Conservation (phyloP, 2,329 filamentous ascomycete genomes). For the Pseudocercospora macadamiae region DNA sequence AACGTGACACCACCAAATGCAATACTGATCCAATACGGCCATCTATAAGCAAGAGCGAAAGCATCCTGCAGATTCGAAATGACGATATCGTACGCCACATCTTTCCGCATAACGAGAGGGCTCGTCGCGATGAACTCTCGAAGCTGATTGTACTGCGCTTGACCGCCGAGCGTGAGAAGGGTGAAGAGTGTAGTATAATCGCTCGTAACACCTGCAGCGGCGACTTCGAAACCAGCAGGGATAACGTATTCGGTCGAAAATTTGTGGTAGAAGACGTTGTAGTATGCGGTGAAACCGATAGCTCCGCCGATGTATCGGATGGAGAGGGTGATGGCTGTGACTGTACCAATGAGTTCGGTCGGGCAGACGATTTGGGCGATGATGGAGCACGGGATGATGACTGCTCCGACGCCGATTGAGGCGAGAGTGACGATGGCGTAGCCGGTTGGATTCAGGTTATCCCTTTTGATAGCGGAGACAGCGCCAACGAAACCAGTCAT, state of each 20-base stretch:
- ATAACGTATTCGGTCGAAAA: constrained; percentile 24
- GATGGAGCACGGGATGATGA: constrained; percentile 68
- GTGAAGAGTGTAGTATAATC: constrained; percentile 23
- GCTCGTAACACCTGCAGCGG: constrained; percentile 21
- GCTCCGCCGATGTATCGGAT: constrained; percentile 69
- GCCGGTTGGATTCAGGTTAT: constrained; percentile 31
- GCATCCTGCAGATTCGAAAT: constrained; percentile 31
- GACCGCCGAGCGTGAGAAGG: constrained; percentile 26
- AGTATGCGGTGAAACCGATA: constrained; percentile 54
- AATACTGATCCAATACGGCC: constrained; percentile 38
- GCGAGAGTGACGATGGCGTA: constrained; percentile 60
- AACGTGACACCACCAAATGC: constrained; percentile 39
- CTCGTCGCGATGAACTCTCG: constrained; percentile 19
- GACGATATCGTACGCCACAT: constrained; percentile 32
- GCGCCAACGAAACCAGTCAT: constrained; percentile 63
- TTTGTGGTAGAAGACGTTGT: constrained; percentile 57
- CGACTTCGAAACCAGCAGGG: constrained; percentile 22
- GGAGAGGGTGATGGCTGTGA: constrained; percentile 68
- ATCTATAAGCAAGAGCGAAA: constrained; percentile 35
- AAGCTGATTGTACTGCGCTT: constrained; percentile 27
- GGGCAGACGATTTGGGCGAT: constrained; percentile 70
- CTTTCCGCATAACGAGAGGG: constrained; percentile 23
- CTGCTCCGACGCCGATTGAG: constrained; percentile 67
- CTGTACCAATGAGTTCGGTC: constrained; percentile 69
- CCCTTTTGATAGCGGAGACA: constrained; percentile 30